Evolutionary conservation across 768 basidiomycete species (phyloP), one percentile per base, ranked within the genome.

Genomic region (Trametes punicea): DNA sequence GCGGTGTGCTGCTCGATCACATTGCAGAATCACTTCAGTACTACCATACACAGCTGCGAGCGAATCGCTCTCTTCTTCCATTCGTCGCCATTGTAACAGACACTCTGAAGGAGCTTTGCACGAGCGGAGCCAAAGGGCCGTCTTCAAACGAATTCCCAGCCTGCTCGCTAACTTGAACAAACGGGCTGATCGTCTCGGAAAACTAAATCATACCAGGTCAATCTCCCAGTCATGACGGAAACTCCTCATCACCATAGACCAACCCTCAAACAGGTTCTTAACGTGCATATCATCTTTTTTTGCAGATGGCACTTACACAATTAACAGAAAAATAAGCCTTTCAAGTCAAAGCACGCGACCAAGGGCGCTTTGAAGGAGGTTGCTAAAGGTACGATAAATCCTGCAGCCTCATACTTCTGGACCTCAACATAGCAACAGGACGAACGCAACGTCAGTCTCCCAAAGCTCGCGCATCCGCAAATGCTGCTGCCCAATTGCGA

Each of bases 321-420:
- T 15, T 2, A 3, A 15, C 60, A 94, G 91, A 75, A 84, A 78
- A 97, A 98, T 73, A 98, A 98, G 71, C 63, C 81, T 1, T 98
- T 90, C 78, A 98, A 98, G 73, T 92, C 92, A 2, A 90, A 85
- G 68, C 90, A 94, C 76, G 82, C 93, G 2, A 82, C 90, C 11
- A 97, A 97, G 73, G 83, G 88, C 1, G 77, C 88, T 0, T 65
- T 97, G 34, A 93, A 89, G 71, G 90, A 91, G 41, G 80, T 81
- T 39, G 85, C 91, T 29, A 96, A 96, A 77, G 94, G 93, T 85
- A 40, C 31, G 67, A 44, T 25, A 15, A 15, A 34, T 26, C n/a
- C 29, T 36, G 29, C n/a, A n/a, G 23, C 15, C 20, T 34, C 34
- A 15, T 4, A 36, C 15, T 60, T 16, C 31, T n/a, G 7, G 3